Conservation (phyloP, 495 filamentous ascomycete genomes). For the Aspergillus leporis region DNA sequence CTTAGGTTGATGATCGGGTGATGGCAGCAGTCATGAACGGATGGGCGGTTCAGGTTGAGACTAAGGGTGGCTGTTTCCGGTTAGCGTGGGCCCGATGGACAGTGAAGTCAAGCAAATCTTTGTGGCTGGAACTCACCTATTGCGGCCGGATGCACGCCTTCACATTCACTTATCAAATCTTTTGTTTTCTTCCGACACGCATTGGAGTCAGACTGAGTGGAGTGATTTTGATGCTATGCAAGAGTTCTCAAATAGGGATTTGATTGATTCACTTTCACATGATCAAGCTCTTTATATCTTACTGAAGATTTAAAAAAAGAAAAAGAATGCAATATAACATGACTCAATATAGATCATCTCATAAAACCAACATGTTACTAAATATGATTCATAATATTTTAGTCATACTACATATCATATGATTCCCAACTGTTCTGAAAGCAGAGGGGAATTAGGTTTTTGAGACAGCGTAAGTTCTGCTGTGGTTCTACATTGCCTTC, state of each 20-base stretch:
- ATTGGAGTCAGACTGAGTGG: no score
- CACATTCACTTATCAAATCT: not conserved
- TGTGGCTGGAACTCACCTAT: not conserved
- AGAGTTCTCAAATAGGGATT: no score
- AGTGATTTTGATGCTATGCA: no score
- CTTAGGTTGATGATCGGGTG: slow-evolving; percentile 28
- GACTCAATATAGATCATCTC: not conserved
- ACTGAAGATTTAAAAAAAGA: no score
- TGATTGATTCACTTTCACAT: not conserved
- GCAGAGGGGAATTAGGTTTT: not conserved
- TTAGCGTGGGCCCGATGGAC: slow-evolving; percentile 35
- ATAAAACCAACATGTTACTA: not conserved
- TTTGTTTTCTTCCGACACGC: not conserved
- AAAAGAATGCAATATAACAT: not conserved
- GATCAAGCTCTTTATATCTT: not conserved
- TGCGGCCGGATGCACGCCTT: not conserved
- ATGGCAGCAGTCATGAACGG: slow-evolving; percentile 27
- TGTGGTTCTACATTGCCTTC: slow-evolving; percentile 32
- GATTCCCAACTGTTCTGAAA: not conserved
- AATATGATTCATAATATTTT: not conserved
- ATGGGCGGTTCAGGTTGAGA: slow-evolving; percentile 37
- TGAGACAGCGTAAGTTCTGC: not conserved
- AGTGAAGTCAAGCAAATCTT: not conserved
- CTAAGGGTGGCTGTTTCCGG: slow-evolving; percentile 47
- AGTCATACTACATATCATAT: not conserved